phyloP scores from a whole-genome alignment of 768 basidiomycete species.

The Suillus cothurnatus region DNA sequence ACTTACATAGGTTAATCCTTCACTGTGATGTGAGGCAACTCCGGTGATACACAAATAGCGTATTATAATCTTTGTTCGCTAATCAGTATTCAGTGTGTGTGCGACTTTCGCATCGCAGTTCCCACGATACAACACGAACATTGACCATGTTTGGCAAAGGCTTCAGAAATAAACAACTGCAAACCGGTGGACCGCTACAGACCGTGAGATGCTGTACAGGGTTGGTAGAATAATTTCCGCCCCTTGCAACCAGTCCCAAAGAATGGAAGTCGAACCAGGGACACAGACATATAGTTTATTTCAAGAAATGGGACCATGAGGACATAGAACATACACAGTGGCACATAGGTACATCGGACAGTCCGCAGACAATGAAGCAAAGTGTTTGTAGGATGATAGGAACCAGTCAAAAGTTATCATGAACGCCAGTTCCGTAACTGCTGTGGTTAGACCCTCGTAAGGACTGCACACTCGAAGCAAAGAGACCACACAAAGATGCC shows the following conservation, averaged over 20 bases:
- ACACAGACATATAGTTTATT: not conserved
- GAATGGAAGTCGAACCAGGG: not conserved
- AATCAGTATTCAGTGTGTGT: not conserved
- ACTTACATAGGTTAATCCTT: not conserved
- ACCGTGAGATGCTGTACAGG: not conserved
- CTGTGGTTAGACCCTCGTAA: not conserved
- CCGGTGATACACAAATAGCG: no score
- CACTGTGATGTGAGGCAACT: not conserved
- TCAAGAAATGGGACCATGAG: slow-evolving; percentile 3
- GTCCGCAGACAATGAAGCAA: slow-evolving; percentile 22
- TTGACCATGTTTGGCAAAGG: slow-evolving; percentile 17
- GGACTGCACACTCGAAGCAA: slow-evolving; percentile 6
- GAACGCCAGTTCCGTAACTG: slow-evolving; percentile 4
- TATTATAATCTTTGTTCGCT: not conserved
- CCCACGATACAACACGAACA: not conserved
- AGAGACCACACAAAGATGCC: slow-evolving; percentile 10
- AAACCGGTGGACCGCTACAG: not conserved
- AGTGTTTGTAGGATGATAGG: slow-evolving; percentile 5
- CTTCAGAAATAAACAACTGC: slow-evolving; percentile 18
- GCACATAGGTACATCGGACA: slow-evolving; percentile 32
- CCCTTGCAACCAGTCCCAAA: not conserved
- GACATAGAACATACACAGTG: slow-evolving; percentile 10
- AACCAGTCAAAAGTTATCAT: slow-evolving; percentile 1
- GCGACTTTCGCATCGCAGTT: not conserved
- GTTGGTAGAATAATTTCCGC: not conserved